Percentiles rank a stretch among this genome's conserved stretches.
phyloP scores from a whole-genome alignment of 176 grass and related monocot genomes.

The Carex parvula region DNA sequence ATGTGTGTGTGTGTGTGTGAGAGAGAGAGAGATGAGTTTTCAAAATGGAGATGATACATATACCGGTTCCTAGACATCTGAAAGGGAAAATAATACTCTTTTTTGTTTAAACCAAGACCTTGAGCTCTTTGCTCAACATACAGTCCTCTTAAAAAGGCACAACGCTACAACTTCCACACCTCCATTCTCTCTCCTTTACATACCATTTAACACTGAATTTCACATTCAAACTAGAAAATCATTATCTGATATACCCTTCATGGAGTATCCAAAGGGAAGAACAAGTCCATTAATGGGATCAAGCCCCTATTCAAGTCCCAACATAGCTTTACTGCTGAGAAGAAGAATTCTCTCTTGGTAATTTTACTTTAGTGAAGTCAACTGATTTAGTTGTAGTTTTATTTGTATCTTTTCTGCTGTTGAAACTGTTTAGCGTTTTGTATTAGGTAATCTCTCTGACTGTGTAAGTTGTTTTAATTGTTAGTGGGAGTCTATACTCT shows the following conservation, averaged over 20 bases:
- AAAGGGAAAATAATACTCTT: not conserved
- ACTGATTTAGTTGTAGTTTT: no score
- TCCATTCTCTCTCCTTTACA: not conserved
- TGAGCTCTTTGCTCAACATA: slow-evolving; percentile 10
- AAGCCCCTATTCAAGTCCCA: slow-evolving; percentile 61
- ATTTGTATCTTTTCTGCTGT: no score
- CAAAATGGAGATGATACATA: slow-evolving; percentile 10
- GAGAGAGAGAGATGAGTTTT: no score
- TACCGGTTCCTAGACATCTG: not conserved
- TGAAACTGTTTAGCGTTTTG: no score
- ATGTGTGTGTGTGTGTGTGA: no score
- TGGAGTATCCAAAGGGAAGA: slow-evolving; percentile 38
- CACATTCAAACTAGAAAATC: slow-evolving; percentile 2
- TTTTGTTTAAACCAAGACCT: slow-evolving; percentile 21
- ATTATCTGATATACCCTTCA: not conserved
- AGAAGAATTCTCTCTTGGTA: slow-evolving; percentile 73
- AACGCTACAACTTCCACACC: not conserved
- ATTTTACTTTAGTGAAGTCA: not conserved
- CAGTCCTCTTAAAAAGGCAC: not conserved
- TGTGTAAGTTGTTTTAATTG: no score
- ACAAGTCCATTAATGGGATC: slow-evolving; percentile 25
- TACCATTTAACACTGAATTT: not conserved
- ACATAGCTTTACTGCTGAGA: slow-evolving; percentile 49
- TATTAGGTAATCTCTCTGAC: no score
- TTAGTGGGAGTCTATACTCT: no score